Conservation (phyloP, 2,329 filamentous ascomycete genomes). For the Pseudogymnoascus destructans region DNA sequence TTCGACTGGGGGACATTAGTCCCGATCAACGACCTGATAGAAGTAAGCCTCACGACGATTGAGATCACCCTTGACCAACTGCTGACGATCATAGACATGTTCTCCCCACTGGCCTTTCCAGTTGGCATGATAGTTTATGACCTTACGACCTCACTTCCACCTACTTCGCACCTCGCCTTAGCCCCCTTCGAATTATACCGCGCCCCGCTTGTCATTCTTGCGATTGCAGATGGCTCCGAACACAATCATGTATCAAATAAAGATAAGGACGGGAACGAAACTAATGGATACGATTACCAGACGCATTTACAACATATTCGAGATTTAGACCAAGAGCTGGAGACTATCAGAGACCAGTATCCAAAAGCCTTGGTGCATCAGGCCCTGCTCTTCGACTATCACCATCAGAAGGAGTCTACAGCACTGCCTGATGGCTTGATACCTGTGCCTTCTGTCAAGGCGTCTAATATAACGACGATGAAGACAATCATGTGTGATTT, state of each 20-base stretch:
- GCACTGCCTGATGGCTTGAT: slow-evolving; percentile 55
- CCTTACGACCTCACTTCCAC: slow-evolving; percentile 64
- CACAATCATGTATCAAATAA: slow-evolving; percentile 41
- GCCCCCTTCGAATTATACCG: slow-evolving; percentile 85
- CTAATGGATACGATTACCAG: slow-evolving; percentile 34
- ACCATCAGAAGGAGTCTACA: slow-evolving; percentile 33
- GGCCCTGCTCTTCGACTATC: slow-evolving; percentile 67
- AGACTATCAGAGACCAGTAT: slow-evolving; percentile 58
- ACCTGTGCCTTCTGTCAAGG: slow-evolving; percentile 53
- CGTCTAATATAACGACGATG: slow-evolving; percentile 64
- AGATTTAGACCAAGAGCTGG: slow-evolving; percentile 52
- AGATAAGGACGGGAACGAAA: slow-evolving; percentile 42
- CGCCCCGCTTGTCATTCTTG: slow-evolving; percentile 71
- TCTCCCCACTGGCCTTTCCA: slow-evolving; percentile 80
- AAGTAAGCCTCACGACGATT: slow-evolving; percentile 42
- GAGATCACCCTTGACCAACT: neutral
- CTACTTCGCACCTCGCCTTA: slow-evolving; percentile 65
- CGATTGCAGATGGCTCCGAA: slow-evolving; percentile 70
- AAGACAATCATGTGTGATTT: slow-evolving; percentile 72
- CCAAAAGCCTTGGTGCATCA: slow-evolving; percentile 66
- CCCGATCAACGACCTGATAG: slow-evolving; percentile 73
- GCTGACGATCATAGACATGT: slow-evolving; percentile 54
- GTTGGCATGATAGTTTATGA: slow-evolving; percentile 80
- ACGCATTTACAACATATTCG: slow-evolving; percentile 44
- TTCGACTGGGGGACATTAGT: slow-evolving; percentile 75